These are phyloP conservation scores for Teunomyces panamensis DNA, from an alignment of 805 yeast genomes.

Conservation along the genomic window DNA sequence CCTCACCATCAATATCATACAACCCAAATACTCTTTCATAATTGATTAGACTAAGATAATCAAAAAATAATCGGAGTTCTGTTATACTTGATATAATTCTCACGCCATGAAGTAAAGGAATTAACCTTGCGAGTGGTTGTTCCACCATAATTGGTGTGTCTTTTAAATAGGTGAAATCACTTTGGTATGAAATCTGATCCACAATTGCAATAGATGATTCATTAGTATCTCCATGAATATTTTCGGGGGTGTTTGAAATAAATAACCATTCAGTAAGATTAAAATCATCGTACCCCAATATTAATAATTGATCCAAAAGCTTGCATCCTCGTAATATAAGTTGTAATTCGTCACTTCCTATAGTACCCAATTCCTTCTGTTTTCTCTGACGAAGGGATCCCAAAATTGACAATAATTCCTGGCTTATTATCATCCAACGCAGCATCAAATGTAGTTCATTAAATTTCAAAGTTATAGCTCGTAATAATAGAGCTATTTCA, in stretches of 20 bases:
- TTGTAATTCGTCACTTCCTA: slow-evolving; percentile 35
- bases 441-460: slow-evolving; percentile 62
- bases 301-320: slow-evolving; percentile 69
- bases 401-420: slow-evolving; percentile 56
- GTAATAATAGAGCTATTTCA: slow-evolving; percentile 54
- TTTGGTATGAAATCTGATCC: slow-evolving; percentile 43
- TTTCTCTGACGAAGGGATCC: slow-evolving; percentile 27
- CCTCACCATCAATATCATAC: slow-evolving; percentile 23
- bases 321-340: slow-evolving; percentile 64
- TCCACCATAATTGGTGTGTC: slow-evolving; percentile 38
- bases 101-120: slow-evolving; percentile 48
- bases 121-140: slow-evolving; percentile 26
- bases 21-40: slow-evolving; percentile 66
- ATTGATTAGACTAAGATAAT: slow-evolving; percentile 57
- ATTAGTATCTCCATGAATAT: slow-evolving; percentile 38
- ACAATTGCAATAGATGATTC: slow-evolving; percentile 35
- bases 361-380: slow-evolving; percentile 22
- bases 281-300: slow-evolving; percentile 73
- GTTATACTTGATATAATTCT: slow-evolving; percentile 37
- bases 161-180: slow-evolving; percentile 28
- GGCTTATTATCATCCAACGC: slow-evolving; percentile 66
- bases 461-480: slow-evolving; percentile 64
- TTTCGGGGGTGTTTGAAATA: slow-evolving; percentile 64
- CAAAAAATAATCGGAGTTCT: slow-evolving; percentile 62
- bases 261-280: slow-evolving; percentile 83